These are phyloP conservation scores for Epithele typhae DNA, from an alignment of 768 basidiomycete genomes.

Conservation along the genomic window DNA sequence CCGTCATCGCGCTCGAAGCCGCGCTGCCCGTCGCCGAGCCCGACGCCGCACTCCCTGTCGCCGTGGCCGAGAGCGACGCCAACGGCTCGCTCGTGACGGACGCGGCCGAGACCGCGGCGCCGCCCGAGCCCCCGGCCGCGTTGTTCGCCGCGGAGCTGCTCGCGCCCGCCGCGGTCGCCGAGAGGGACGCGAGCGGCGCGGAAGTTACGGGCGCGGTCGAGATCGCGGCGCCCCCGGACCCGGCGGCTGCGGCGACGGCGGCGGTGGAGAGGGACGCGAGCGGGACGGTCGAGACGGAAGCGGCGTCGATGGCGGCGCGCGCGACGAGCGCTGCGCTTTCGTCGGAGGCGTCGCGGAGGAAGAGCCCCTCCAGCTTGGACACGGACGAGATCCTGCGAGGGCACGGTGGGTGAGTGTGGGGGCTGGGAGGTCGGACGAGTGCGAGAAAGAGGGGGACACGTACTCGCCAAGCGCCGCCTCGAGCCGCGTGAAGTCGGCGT, in stretches of 20 bases:
- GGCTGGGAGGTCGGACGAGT: background rate
- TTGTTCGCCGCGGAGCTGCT: too few relatives aligned
- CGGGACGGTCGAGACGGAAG: background rate
- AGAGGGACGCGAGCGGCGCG: background rate
- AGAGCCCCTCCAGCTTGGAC: too few relatives aligned
- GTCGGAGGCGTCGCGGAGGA: too few relatives aligned
- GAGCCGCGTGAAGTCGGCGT: background rate
- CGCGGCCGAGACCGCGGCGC: conserved; percentile 5
- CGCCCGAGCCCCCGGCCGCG: conserved; percentile 5
- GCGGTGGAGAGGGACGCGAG: conserved; percentile 5
- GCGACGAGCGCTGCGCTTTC: too few relatives aligned
- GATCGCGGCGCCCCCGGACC: conserved; percentile 9
- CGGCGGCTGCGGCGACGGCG: conserved; percentile 11
- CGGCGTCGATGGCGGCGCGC: background rate
- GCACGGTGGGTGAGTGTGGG: background rate
- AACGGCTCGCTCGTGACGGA: conserved; percentile 11
- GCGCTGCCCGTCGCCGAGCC: conserved; percentile 3
- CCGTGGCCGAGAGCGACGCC: background rate
- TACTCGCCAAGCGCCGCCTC: background rate
- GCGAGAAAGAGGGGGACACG: background rate
- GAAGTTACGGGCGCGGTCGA: too few relatives aligned
- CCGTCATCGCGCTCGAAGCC: background rate
- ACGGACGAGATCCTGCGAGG: too few relatives aligned
- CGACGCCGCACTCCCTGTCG: conserved; percentile 3
- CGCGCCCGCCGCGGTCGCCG: too few relatives aligned